Conservation (phyloP, 768 basidiomycete species). For the Phaeotremella skinneri region DNA sequence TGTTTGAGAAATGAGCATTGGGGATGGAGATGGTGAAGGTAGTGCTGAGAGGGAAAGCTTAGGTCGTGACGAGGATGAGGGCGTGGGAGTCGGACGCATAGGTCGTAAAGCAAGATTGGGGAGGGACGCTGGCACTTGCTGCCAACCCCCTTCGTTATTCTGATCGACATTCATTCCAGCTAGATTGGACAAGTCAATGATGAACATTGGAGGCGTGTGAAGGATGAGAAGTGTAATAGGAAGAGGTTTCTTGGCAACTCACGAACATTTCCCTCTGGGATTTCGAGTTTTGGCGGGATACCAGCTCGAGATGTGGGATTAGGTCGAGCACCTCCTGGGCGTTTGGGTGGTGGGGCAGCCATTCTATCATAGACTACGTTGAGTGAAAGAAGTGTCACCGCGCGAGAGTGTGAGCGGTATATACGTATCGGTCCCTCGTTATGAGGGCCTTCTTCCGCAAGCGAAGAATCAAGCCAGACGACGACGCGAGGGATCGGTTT, state of each 20-base stretch:
- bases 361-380: not conserved
- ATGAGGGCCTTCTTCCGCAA: too few species aligned
- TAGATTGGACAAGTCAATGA: slow-evolving; percentile 6
- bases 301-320: slow-evolving; percentile 12
- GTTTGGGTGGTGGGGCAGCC: slow-evolving; percentile 14
- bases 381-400: not conserved
- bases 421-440: too few species aligned
- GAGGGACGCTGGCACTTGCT: slow-evolving; percentile 23
- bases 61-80: slow-evolving; percentile 28
- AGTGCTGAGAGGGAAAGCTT: slow-evolving; percentile 42
- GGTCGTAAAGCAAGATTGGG: slow-evolving; percentile 29
- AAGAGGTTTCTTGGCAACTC: too few species aligned
- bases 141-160: slow-evolving; percentile 41
- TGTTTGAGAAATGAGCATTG: slow-evolving; percentile 6
- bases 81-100: slow-evolving; percentile 19
- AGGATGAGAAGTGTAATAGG: too few species aligned
- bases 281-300: slow-evolving; percentile 31
- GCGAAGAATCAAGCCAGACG: too few species aligned
- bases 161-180: slow-evolving; percentile 49
- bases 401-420: too few species aligned
- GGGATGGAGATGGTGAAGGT: slow-evolving; percentile 17
- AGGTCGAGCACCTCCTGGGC: slow-evolving; percentile 42
- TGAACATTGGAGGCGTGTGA: too few species aligned
- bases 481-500: too few species aligned
- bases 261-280: slow-evolving; percentile 52